Evolutionary conservation across 768 basidiomycete genomes (phyloP).

Genomic region (Pulveroboletus ravenelii): DNA sequence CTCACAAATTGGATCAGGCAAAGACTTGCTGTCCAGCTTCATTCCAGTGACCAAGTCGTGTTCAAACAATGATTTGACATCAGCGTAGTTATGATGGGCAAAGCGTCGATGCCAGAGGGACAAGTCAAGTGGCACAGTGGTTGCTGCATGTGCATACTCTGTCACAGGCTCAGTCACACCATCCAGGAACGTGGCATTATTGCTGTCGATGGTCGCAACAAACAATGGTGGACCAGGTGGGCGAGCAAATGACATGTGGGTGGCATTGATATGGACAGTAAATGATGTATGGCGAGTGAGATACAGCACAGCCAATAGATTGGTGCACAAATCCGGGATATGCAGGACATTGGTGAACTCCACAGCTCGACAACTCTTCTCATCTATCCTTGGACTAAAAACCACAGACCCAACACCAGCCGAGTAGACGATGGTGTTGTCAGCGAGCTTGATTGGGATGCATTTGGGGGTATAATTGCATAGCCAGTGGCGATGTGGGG

Average conservation of each 20-base stretch:
- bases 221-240: conserved; percentile 5
- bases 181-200: conserved; percentile 21
- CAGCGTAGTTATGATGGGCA: too few relatives aligned
- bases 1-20: neutral
- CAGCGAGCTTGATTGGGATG: neutral
- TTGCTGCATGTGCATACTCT: conserved; percentile 2
- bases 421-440: neutral
- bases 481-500: neutral
- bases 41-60: neutral
- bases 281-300: too few relatives aligned
- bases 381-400: neutral
- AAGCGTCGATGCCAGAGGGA: conserved; percentile 16
- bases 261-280: too few relatives aligned
- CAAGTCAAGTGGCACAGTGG: conserved; percentile 7
- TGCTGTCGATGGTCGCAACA: conserved; percentile 8
- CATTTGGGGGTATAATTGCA: neutral
- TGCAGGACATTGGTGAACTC: conserved; percentile 18
- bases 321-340: conserved; percentile 12
- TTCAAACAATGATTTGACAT: too few relatives aligned
- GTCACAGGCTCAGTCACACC: conserved; percentile 6
- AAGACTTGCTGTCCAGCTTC: neutral
- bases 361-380: neutral
- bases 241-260: neutral
- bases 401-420: neutral
- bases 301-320: too few relatives aligned